Evolutionary conservation across 495 filamentous ascomycete genomes (phyloP).

Genomic region (Penicillium canariense): DNA sequence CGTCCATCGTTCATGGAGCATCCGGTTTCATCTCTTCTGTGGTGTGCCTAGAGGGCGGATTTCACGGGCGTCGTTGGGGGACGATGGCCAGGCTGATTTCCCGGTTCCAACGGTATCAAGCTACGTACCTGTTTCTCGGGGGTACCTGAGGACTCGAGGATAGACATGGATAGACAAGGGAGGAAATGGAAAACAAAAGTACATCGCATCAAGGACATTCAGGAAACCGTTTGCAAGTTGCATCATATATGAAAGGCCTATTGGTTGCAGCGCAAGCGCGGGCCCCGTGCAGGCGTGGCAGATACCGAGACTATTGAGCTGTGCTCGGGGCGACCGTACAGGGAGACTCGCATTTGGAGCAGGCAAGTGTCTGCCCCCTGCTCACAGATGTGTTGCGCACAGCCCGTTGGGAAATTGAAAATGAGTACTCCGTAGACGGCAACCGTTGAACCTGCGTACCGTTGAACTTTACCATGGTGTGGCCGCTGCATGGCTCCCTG

Average conservation of each 20-base stretch:
- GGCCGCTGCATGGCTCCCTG: neutral
- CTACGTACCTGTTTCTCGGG: neutral
- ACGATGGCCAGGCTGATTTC: too few species aligned
- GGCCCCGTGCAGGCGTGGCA: neutral
- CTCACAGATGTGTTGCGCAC: neutral
- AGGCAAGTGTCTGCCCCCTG: neutral
- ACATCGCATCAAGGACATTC: neutral
- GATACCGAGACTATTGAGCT: neutral
- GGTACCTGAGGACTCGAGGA: neutral
- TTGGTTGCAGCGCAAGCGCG: neutral
- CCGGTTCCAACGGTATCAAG: neutral
- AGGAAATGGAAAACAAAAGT: neutral
- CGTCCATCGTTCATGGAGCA: too few species aligned
- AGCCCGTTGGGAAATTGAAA: neutral
- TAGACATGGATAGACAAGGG: neutral
- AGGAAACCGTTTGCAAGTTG: neutral
- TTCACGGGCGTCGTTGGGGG: too few species aligned
- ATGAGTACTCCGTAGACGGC: too few species aligned
- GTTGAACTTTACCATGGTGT: neutral
- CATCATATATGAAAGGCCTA: neutral
- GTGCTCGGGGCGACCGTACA: neutral
- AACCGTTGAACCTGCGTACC: neutral
- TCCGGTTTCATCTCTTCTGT: too few species aligned
- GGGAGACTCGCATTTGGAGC: neutral
- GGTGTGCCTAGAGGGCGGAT: too few species aligned